Percentiles rank a stretch among this genome's conserved stretches.
phyloP scores from a whole-genome alignment of 1,139 yeast species.

The Diutina rugosa region DNA sequence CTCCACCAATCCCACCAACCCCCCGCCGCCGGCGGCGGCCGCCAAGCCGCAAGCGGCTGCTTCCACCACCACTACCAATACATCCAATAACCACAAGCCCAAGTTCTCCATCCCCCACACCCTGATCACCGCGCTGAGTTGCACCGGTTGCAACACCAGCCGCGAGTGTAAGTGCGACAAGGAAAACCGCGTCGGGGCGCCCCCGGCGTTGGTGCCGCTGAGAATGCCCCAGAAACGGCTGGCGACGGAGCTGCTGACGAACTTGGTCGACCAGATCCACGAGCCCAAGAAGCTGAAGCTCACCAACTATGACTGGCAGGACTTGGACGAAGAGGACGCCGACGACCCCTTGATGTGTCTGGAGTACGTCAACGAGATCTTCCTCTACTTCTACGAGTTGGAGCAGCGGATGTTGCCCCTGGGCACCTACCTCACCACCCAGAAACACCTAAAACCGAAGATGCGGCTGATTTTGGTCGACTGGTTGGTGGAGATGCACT shows the following conservation, averaged over 20 bases:
- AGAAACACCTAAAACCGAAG: slow-evolving; percentile 65
- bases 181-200: not conserved
- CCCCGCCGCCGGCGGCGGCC: not conserved
- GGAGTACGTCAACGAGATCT: slow-evolving; percentile 84
- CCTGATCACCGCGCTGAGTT: not conserved
- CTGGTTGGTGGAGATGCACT: slow-evolving; percentile 91
- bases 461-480: slow-evolving; percentile 87
- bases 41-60: not conserved
- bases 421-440: slow-evolving; percentile 60
- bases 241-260: slow-evolving; percentile 42
- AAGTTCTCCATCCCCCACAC: slow-evolving; percentile 2
- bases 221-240: slow-evolving; percentile 44
- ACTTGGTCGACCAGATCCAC: slow-evolving; percentile 32
- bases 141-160: not conserved
- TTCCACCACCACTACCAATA: not conserved
- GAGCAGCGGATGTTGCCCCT: slow-evolving; percentile 73
- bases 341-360: slow-evolving; percentile 94
- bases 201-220: slow-evolving; percentile 14
- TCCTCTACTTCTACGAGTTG: slow-evolving; percentile 61
- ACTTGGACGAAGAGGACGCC: slow-evolving; percentile 78
- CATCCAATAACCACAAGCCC: not conserved
- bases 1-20: not conserved
- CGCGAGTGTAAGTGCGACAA: slow-evolving; percentile 1
- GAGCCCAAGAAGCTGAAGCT: slow-evolving; percentile 21
- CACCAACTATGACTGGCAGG: slow-evolving; percentile 62